Evolutionary conservation across 1,284 basidiomycete species (phyloP), one percentile per base, ranked within the genome.

Genomic region (Ustilago cynodontis): DNA sequence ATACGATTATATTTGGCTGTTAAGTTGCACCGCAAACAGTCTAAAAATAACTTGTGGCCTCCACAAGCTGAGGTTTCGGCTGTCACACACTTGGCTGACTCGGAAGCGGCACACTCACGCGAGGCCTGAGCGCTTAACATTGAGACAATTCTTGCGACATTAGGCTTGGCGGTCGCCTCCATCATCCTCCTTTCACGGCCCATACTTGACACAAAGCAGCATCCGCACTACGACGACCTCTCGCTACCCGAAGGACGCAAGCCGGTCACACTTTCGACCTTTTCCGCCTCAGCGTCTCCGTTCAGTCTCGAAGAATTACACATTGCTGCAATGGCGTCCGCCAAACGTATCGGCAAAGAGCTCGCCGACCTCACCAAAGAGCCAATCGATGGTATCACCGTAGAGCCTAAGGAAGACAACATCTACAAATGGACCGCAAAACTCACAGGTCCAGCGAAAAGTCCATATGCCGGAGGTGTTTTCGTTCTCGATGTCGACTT

Each of bases 401-500:
- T 82, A 28, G 71, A 74, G 52, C 69, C 77, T 18, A 77, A 75
- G 26, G 80, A 82, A 62, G 65, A 73, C 47, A 82, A 82, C 63
- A 79, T 82, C 53, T 82, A 80, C 71, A 79, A 79, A 31, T 82
- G 80, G 80, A 70, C 68, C n/a, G 80, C 80, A 18, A 75, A 65
- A 64, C 59, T 82, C 16, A 45, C 60, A 20, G 80, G 80, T 16
- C 77, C 77, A 4, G 53, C 71, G 47, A 67, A 71, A 29, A 77
- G 74, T 13, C 82, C 84, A 0, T 85, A 85, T 60, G 71, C 77
- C 4, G 83, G 82, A n/a, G 84, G 84, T 51, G 68, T 63, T 13
- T 85, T 85, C 50, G 58, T 85, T 62, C 64, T 86, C 37, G 77
- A 81, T 56, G 57, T 86, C 20, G 85, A 85, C 35, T 86, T 86